These are phyloP conservation scores for Solanum piurae DNA, from an alignment of 257 asterid genomes.

Conservation along the genomic window DNA sequence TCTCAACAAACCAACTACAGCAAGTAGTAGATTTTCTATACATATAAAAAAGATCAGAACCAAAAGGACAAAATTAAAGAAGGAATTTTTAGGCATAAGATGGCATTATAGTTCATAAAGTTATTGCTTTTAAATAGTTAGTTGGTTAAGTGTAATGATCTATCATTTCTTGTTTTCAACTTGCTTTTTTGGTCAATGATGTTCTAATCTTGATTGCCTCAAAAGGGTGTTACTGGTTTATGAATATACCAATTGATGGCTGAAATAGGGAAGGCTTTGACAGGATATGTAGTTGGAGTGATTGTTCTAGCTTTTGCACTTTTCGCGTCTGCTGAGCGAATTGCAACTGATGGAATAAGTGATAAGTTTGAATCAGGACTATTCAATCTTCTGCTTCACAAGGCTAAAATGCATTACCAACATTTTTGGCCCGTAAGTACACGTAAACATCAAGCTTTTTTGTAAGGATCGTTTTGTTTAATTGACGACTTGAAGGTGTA, in stretches of 20 bases:
- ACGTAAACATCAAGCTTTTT: not conserved
- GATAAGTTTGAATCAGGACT: slow-evolving; percentile 11
- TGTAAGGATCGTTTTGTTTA: not conserved
- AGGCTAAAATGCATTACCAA: slow-evolving; percentile 9
- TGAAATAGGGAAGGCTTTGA: slow-evolving; percentile 15
- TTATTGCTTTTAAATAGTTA: not conserved
- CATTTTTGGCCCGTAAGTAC: slow-evolving; percentile 51
- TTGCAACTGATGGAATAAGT: slow-evolving; percentile 15
- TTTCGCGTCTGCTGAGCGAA: slow-evolving; percentile 20
- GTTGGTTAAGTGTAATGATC: not conserved
- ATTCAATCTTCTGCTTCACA: slow-evolving; percentile 12
- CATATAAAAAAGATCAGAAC: not conserved
- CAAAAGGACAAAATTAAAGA: not conserved
- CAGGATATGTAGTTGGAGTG: slow-evolving; percentile 3
- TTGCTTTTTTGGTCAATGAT: not conserved
- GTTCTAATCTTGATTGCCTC: not conserved
- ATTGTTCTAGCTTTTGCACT: slow-evolving; percentile 18
- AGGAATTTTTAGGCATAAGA: not conserved
- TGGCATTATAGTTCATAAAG: not conserved
- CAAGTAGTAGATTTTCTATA: not conserved
- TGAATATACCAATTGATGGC: slow-evolving; percentile 26
- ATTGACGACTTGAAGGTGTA: not conserved
- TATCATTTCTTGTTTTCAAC: not conserved
- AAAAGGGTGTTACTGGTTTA: not conserved
- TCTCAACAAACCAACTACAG: not conserved